A percentile compares a stretch with the other conserved stretches of the same genome.
Conservation (phyloP, 2,329 filamentous ascomycete species). For the Arthroderma sp. region DNA sequence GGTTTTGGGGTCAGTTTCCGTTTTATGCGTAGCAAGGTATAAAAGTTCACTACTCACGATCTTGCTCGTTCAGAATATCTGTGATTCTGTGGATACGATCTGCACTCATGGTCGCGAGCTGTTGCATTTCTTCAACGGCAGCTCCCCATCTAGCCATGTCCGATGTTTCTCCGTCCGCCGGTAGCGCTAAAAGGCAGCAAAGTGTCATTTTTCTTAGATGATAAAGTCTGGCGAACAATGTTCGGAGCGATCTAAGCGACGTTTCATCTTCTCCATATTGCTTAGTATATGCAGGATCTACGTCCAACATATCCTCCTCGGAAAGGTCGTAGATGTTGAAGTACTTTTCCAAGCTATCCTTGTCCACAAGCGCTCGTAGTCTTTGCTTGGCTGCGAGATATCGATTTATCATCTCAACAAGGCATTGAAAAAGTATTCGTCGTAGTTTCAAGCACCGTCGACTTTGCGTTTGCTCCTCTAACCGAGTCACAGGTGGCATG, state of each 20-base stretch:
- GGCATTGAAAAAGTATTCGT: slow-evolving; percentile 56
- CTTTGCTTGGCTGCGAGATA: slow-evolving; percentile 57
- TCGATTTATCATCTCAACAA: slow-evolving; percentile 55
- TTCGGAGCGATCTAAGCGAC: slow-evolving; percentile 67
- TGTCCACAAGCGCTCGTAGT: slow-evolving; percentile 61
- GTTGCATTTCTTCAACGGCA: slow-evolving; percentile 61
- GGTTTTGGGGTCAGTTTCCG: slow-evolving; percentile 4
- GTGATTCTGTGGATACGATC: slow-evolving; percentile 53
- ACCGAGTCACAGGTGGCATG: slow-evolving; percentile 76
- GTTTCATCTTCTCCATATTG: slow-evolving; percentile 62
- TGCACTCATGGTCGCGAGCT: slow-evolving; percentile 48
- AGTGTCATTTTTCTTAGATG: slow-evolving; percentile 72
- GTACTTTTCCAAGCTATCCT: slow-evolving; percentile 77
- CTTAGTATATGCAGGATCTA: slow-evolving; percentile 50
- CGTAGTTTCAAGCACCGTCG: slow-evolving; percentile 71
- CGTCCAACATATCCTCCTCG: slow-evolving; percentile 57
- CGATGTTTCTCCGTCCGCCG: slow-evolving; percentile 62
- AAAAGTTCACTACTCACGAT: slow-evolving; percentile 43
- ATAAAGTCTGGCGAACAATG: slow-evolving; percentile 66
- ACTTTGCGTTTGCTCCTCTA: slow-evolving; percentile 70
- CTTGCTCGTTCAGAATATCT: slow-evolving; percentile 61
- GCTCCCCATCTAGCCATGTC: slow-evolving; percentile 69
- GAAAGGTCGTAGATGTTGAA: slow-evolving; percentile 79
- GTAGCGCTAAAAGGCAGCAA: slow-evolving; percentile 76
- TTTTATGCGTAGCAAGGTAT: slow-evolving; percentile 6